Evolutionary conservation across 352 stramenopile species (phyloP).

Genomic region (Phytophthora foliorum): DNA sequence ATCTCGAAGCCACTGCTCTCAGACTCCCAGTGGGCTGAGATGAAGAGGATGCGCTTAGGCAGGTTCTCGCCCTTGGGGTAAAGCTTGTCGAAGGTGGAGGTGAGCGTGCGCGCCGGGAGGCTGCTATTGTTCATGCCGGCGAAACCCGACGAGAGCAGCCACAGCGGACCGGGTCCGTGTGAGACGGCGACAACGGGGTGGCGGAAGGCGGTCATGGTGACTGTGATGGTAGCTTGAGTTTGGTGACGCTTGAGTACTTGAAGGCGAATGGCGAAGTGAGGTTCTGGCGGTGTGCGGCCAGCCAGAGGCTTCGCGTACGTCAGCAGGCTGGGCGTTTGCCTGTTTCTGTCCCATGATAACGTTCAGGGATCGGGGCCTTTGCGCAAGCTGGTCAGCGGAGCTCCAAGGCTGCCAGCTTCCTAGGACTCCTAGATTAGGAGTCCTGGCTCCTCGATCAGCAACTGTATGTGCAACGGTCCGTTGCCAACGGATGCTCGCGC

Average conservation of each 20-base stretch:
- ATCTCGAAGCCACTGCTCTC: conserved; percentile 54
- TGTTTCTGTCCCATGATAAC: conserved; percentile 16
- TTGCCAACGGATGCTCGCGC: no score
- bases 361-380: neutral
- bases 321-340: neutral
- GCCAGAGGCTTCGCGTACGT: neutral
- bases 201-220: conserved; percentile 30
- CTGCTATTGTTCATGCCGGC: conserved; percentile 40
- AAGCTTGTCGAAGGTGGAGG: conserved; percentile 45
- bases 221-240: neutral
- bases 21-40: conserved; percentile 90
- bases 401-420: no score
- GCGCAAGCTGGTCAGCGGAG: no score
- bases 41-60: conserved; percentile 82
- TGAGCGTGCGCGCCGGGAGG: conserved; percentile 30
- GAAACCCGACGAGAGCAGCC: conserved; percentile 53
- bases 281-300: conserved; percentile 11
- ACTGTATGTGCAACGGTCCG: no score
- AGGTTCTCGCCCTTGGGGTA: conserved; percentile 47
- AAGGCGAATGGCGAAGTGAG: conserved; percentile 27
- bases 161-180: conserved; percentile 68
- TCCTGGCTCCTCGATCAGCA: no score
- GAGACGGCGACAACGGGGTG: conserved; percentile 55
- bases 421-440: no score
- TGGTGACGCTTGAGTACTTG: conserved; percentile 2